Evolutionary conservation across 2,329 filamentous ascomycete species (phyloP).

Genomic region (Rhytidhysteron rufulum): DNA sequence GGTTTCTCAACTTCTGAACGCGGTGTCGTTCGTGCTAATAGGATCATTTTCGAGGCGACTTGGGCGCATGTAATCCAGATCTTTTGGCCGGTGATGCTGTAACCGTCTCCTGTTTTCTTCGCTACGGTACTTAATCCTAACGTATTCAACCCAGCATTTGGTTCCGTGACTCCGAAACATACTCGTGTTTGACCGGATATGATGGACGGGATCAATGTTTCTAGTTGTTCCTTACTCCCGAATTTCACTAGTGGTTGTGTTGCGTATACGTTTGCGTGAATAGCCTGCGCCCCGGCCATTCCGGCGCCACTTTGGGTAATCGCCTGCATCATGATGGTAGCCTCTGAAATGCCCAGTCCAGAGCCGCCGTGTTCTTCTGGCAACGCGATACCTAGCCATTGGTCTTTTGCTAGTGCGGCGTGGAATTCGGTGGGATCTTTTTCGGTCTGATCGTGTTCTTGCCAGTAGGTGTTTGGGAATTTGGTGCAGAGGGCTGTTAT

Average conservation of each 20-base stretch:
- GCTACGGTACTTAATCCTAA: constrained; percentile 66
- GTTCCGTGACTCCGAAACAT: constrained; percentile 84
- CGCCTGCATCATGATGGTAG: constrained; percentile 84
- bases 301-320: constrained; percentile 73
- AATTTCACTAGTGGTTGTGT: constrained; percentile 73
- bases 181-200: constrained; percentile 68
- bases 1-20: constrained; percentile 64
- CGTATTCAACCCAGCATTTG: constrained; percentile 75
- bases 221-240: constrained; percentile 61
- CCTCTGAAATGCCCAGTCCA: constrained; percentile 74
- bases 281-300: constrained; percentile 63
- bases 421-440: constrained; percentile 74
- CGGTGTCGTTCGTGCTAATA: constrained; percentile 72
- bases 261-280: constrained; percentile 65
- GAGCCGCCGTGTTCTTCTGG: constrained; percentile 71
- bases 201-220: constrained; percentile 64
- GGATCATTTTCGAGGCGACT: constrained; percentile 77
- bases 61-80: constrained; percentile 89
- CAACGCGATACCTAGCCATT: constrained; percentile 78
- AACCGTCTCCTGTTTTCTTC: constrained; percentile 56
- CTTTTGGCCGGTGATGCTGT: constrained; percentile 72
- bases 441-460: constrained; percentile 65
- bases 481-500: constrained; percentile 64
- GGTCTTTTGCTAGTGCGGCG: constrained; percentile 66
- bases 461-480: constrained; percentile 74